Base-by-base conservation (phyloP, 306 rosid species). In the Fragaria vesca region DNA sequence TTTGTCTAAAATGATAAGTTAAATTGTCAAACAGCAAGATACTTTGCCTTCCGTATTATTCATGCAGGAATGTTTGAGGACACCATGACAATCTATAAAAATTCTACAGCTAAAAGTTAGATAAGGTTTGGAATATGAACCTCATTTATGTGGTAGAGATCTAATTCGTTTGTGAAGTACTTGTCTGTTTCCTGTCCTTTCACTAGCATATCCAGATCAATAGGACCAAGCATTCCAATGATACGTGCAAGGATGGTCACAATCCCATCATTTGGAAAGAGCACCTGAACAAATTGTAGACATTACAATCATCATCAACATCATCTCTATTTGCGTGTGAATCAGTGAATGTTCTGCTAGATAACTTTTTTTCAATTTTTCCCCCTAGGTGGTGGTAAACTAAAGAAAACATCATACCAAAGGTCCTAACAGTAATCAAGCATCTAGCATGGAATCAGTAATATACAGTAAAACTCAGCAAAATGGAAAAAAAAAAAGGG, bases 91-190 rank as follows among this genome's bases (percentile, higher is more conserved):
- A 21, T 4, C 40, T 28, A 28, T 62, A 63, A 30, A 63, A 42
- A 72, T 11, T 9, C 52, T 51, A 6, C 61, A 34, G 24, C 17
- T 54, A 52, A 20, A 2, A 75, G 4, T 1, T 36, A 45, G 80
- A 40, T 61, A 47, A 76, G 57, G 46, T 43, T 30, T 18, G 72
- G 81, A 81, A 80, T 84, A 76, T 85, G 48, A 81, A 96, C 99
- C 99, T 96, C 98, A 63, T 93, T 90, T 51, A 87, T 79, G 71
- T 85, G 69, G 81, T 88, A 93, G 61, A 96, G 90, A 79, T 96
- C 99, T 78, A 88, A 86, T 78, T 91, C 98, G 76, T 90, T 83
- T 58, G 98, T 91, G 87, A 96, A 96, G 86, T 90, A 96, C 85
- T 96, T 96, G 86, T 84, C 85, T n/a, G 99, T 85, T 66, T 93